phyloP scores from a whole-genome alignment of 1,284 basidiomycete genomes.

The Coniferiporia sulphurascens region DNA sequence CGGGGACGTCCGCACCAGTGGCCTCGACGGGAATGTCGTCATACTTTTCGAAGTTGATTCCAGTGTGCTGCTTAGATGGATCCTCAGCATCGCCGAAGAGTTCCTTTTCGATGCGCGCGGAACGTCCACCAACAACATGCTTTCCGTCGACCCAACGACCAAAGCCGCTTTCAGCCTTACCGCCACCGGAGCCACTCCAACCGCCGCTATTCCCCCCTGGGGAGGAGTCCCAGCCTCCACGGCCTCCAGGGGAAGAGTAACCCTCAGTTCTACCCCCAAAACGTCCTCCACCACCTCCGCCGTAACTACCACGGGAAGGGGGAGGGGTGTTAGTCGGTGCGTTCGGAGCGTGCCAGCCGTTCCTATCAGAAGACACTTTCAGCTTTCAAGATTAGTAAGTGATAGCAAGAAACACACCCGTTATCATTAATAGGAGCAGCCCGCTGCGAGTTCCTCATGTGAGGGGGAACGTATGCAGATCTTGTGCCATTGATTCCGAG shows the following conservation, averaged over 20 bases:
- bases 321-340: constrained; percentile 59
- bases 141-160: constrained; percentile 89
- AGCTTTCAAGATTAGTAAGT: constrained; percentile 8
- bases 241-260: neutral
- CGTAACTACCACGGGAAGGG: constrained; percentile 49
- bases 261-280: constrained; percentile 4
- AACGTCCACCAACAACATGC: constrained; percentile 79
- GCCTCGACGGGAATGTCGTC: constrained; percentile 99
- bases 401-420: constrained; percentile 39
- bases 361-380: constrained; percentile 33
- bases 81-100: constrained; percentile 91
- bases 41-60: constrained; percentile 99
- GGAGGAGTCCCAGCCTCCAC: constrained; percentile 17
- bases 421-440: constrained; percentile 56
- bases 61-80: constrained; percentile 83
- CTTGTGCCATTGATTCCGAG: constrained; percentile 68
- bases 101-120: constrained; percentile 90
- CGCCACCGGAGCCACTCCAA: constrained; percentile 37
- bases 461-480: constrained; percentile 91
- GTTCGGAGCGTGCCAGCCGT: constrained; percentile 71
- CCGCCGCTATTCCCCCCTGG: constrained; percentile 5
- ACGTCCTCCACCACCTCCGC: constrained; percentile 35
- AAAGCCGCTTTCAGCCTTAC: constrained; percentile 38
- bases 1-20: constrained; percentile 92
- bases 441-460: constrained; percentile 79